Percentiles rank a stretch among this genome's conserved stretches.
phyloP scores from a whole-genome alignment of 2,329 filamentous ascomycete genomes.

The Lasiodiplodia sp. region DNA sequence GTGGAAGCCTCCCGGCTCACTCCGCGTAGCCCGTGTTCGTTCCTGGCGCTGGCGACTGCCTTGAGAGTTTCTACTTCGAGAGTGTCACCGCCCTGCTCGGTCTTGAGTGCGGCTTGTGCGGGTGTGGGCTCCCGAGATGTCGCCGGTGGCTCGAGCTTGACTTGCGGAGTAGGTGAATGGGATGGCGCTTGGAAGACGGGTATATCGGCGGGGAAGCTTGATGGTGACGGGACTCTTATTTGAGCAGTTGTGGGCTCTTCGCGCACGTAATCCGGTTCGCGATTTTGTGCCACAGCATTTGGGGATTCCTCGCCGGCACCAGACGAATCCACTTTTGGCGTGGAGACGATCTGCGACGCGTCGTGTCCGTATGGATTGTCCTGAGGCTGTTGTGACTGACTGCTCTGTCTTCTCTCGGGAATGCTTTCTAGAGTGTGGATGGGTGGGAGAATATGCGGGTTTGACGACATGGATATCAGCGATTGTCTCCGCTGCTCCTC shows the following conservation, averaged over 20 bases:
- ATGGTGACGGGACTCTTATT: conserved; percentile 38
- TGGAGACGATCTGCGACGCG: conserved; percentile 38
- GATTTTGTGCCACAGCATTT: conserved; percentile 36
- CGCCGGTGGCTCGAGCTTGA: conserved; percentile 51
- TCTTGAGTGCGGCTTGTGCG: conserved; percentile 49
- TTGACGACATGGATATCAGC: conserved; percentile 41
- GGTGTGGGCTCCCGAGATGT: conserved; percentile 39
- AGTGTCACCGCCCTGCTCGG: conserved; percentile 41
- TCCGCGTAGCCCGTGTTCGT: conserved; percentile 53
- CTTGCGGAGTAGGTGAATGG: conserved; percentile 42
- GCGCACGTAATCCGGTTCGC: conserved; percentile 42
- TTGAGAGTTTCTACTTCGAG: conserved; percentile 51
- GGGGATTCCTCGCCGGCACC: not conserved
- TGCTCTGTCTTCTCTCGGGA: conserved; percentile 17
- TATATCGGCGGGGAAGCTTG: conserved; percentile 32
- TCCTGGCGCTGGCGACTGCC: conserved; percentile 54
- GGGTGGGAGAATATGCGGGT: conserved; percentile 49
- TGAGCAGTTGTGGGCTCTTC: conserved; percentile 40
- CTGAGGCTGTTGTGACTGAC: conserved; percentile 6
- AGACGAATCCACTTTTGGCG: conserved; percentile 23
- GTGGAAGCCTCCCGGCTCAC: conserved; percentile 49
- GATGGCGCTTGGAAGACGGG: conserved; percentile 32
- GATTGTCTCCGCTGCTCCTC: conserved; percentile 51
- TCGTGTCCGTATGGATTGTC: conserved; percentile 36
- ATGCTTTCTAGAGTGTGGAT: conserved; percentile 41